Conservation (phyloP, 306 rosid species). For the Astragalus membranaceus region DNA sequence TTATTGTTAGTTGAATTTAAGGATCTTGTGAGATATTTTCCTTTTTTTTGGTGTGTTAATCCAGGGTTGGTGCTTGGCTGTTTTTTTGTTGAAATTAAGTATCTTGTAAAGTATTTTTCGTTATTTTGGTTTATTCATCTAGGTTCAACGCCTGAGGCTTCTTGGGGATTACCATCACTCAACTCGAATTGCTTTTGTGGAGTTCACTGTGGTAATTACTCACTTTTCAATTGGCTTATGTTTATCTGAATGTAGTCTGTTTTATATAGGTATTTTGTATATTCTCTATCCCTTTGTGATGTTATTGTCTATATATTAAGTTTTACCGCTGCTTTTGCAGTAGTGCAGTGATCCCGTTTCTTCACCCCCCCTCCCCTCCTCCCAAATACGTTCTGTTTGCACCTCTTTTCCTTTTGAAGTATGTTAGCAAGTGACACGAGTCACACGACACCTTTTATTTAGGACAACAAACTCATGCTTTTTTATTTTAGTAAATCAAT, state of each 20-base stretch:
- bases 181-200: conserved; percentile 96
- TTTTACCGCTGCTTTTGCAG: neutral
- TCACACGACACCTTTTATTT: neutral
- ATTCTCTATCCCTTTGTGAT: neutral
- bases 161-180: conserved; percentile 96
- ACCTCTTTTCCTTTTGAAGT: neutral
- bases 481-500: too few relatives aligned
- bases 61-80: conserved; percentile 48
- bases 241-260: neutral
- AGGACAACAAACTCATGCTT: neutral
- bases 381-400: neutral
- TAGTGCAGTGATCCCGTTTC: neutral
- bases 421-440: neutral
- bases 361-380: neutral
- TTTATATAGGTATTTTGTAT: neutral
- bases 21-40: conserved; percentile 1
- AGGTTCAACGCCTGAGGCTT: conserved; percentile 97
- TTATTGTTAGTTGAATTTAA: conserved; percentile 14
- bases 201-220: conserved; percentile 64
- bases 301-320: neutral
- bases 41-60: conserved; percentile 1
- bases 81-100: conserved; percentile 3
- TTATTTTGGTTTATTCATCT: conserved; percentile 9
- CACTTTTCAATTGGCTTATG: neutral
- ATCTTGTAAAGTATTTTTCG: conserved; percentile 1